Conservation (phyloP, 176 grass and related monocot species). For the Ampelocalamus luodianensis region DNA sequence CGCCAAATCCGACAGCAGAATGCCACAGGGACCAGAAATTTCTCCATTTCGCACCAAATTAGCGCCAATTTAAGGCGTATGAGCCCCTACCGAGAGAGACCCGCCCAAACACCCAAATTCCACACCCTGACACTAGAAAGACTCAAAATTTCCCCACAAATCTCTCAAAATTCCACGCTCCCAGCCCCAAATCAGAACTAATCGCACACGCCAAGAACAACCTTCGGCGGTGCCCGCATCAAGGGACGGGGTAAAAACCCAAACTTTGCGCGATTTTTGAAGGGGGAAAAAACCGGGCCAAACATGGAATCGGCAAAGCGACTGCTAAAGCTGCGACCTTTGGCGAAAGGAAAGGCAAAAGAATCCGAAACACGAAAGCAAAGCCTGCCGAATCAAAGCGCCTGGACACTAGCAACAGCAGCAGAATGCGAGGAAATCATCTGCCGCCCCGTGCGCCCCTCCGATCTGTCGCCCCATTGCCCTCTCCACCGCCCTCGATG, state of each 20-base stretch:
- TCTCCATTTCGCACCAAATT: constrained; percentile 43
- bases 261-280: constrained; percentile 42
- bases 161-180: constrained; percentile 26
- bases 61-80: constrained; percentile 19
- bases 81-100: constrained; percentile 35
- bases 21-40: constrained; percentile 32
- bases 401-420: constrained; percentile 16
- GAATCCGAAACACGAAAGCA: constrained; percentile 40
- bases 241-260: constrained; percentile 34
- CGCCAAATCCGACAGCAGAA: constrained; percentile 44
- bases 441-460: too few species aligned
- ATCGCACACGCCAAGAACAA: constrained; percentile 40
- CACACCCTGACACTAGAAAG: constrained; percentile 19
- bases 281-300: constrained; percentile 28
- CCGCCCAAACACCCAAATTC: constrained; percentile 45
- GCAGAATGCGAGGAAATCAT: constrained; percentile 43
- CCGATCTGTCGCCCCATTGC: too few species aligned
- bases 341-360: constrained; percentile 54
- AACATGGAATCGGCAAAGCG: constrained; percentile 52
- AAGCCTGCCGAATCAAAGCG: constrained; percentile 57
- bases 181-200: constrained; percentile 30
- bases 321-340: constrained; percentile 71
- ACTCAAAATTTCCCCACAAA: constrained; percentile 46
- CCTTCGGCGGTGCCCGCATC: constrained; percentile 19
- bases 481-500: too few species aligned